A percentile compares a stretch with the other conserved stretches of the same genome.
Evolutionary conservation across 1,284 basidiomycete genomes (phyloP).

Genomic region (Boletus austroedulis): DNA sequence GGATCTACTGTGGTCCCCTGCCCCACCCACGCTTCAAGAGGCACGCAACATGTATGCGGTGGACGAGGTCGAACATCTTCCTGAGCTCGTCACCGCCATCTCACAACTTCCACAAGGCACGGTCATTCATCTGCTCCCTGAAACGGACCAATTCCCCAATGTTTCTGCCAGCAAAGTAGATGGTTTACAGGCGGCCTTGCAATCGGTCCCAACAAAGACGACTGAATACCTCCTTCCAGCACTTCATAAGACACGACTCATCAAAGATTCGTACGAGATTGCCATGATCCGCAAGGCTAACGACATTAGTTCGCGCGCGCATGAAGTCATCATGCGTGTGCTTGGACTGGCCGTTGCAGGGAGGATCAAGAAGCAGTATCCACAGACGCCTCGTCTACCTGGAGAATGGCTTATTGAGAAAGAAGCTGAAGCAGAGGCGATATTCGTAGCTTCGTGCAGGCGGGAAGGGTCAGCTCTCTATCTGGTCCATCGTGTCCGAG

Average conservation of each 20-base stretch:
- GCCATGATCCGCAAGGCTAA: conserved; percentile 74
- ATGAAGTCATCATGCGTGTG: conserved; percentile 88
- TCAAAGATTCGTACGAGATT: conserved; percentile 75
- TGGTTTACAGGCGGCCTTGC: conserved; percentile 37
- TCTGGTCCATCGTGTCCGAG: neutral
- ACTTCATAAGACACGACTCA: conserved; percentile 73
- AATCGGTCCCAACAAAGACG: conserved; percentile 37
- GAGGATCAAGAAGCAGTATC: conserved; percentile 43
- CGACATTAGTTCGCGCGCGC: conserved; percentile 81
- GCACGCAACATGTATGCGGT: conserved; percentile 58
- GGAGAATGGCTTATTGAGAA: conserved; percentile 85
- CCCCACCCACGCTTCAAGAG: conserved; percentile 69
- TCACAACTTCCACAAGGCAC: conserved; percentile 55
- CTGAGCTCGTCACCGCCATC: conserved; percentile 51
- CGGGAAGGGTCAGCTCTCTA: conserved; percentile 65
- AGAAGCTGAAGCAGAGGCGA: conserved; percentile 87
- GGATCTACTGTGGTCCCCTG: conserved; percentile 83
- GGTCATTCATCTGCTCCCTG: conserved; percentile 62
- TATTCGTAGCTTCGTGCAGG: conserved; percentile 85
- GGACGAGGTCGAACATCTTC: conserved; percentile 51
- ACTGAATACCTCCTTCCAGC: conserved; percentile 64
- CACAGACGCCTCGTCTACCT: conserved; percentile 52
- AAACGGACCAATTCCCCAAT: conserved; percentile 53
- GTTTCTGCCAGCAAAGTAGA: conserved; percentile 32
- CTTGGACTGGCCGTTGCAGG: conserved; percentile 69